These are phyloP conservation scores for Stromatinia cepivora DNA, from an alignment of 2,329 filamentous ascomycete genomes.

Conservation along the genomic window DNA sequence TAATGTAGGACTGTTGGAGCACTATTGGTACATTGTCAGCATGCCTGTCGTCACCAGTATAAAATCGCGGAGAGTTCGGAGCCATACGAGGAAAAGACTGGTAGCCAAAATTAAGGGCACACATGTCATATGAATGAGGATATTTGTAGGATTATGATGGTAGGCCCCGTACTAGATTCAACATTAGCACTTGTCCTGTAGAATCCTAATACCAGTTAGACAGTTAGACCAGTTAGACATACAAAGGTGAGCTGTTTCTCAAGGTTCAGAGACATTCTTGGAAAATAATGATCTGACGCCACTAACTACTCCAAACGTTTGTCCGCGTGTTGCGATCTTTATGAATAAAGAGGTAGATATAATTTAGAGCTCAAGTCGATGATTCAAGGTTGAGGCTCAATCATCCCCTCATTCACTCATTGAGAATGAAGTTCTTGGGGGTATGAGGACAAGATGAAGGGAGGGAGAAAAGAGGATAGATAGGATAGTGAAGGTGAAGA, in stretches of 20 bases:
- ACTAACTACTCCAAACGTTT: background rate
- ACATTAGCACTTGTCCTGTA: constrained; percentile 25
- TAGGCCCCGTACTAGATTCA: constrained; percentile 73
- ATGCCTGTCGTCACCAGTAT: background rate
- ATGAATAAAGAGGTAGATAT: background rate
- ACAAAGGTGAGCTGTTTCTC: constrained; percentile 83
- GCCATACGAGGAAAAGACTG: constrained; percentile 65
- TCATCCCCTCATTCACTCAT: constrained; percentile 15
- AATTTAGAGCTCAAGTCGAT: background rate
- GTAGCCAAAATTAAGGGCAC: constrained; percentile 75
- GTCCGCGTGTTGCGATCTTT: background rate
- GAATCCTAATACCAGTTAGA: constrained; percentile 11
- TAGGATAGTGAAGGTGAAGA: background rate
- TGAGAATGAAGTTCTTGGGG: background rate
- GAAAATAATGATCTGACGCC: background rate
- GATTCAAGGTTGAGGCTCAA: constrained; percentile 1
- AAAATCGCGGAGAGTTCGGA: background rate
- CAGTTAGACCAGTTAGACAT: constrained; percentile 51
- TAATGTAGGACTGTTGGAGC: constrained; percentile 61
- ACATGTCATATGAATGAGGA: constrained; percentile 76
- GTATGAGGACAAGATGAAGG: background rate
- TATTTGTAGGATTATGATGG: constrained; percentile 75
- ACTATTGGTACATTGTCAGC: constrained; percentile 46
- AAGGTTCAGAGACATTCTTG: constrained; percentile 67
- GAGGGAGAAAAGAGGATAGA: background rate